Conservation (phyloP, 805 yeast species). For the Sugiyamaella floridensis region DNA sequence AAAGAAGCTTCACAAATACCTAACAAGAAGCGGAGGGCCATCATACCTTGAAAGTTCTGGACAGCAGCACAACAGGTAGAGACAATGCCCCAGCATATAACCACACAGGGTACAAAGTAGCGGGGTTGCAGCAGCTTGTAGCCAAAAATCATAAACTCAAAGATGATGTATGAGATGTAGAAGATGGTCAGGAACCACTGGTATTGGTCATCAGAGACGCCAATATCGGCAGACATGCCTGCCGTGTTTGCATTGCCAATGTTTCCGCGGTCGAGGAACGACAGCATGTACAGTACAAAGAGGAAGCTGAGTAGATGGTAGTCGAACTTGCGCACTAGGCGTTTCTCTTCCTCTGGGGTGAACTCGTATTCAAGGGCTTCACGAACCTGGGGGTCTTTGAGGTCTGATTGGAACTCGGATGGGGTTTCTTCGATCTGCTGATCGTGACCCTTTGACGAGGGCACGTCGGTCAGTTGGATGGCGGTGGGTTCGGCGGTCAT, state of each 20-base stretch:
- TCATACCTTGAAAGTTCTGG: slow-evolving; percentile 36
- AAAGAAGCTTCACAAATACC: slow-evolving; percentile 34
- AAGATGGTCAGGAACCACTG: slow-evolving; percentile 41
- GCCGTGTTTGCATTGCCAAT: slow-evolving; percentile 50
- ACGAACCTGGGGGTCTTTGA: not conserved
- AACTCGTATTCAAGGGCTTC: slow-evolving; percentile 13
- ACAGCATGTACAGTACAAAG: slow-evolving; percentile 41
- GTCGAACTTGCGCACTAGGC: slow-evolving; percentile 36
- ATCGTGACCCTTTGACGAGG: not conserved
- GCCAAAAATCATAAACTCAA: slow-evolving; percentile 43
- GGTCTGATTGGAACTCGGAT: not conserved
- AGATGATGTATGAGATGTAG: slow-evolving; percentile 43
- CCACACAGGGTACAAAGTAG: slow-evolving; percentile 40
- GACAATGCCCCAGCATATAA: slow-evolving; percentile 46
- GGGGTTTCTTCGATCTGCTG: not conserved
- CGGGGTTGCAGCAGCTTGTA: slow-evolving; percentile 41
- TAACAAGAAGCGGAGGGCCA: slow-evolving; percentile 41
- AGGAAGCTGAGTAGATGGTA: slow-evolving; percentile 40
- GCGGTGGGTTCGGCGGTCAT: not conserved
- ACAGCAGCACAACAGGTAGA: slow-evolving; percentile 45
- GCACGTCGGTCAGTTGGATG: not conserved
- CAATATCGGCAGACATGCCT: slow-evolving; percentile 40
- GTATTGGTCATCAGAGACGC: slow-evolving; percentile 37
- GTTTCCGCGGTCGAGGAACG: slow-evolving; percentile 46
- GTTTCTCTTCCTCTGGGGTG: slow-evolving; percentile 18